Base-by-base conservation (phyloP, 148 eudicot genomes). In the Cornus kousa region DNA sequence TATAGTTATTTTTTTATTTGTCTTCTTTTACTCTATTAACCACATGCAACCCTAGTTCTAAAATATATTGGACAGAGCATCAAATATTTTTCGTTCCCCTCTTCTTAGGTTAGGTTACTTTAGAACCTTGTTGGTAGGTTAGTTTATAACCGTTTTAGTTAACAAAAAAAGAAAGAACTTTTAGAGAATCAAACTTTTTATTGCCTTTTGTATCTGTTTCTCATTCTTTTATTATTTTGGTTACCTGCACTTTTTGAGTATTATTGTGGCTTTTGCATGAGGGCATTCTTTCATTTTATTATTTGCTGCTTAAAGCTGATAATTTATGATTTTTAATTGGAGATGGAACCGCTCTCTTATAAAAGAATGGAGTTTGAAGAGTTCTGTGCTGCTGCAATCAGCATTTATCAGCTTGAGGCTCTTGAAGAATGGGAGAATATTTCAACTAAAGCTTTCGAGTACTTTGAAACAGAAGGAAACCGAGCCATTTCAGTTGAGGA, bases 331-430 rank as follows among this genome's bases (percentile, higher is more conserved):
- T 53, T 48, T 53, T 14, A 53, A 12, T 53, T 53, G 59, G 17
- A 92, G 97, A 90, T 92, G 94, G 94, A 85, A 43, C 87, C 90
- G 39, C 84, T 92, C 70, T 82, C 91, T 50, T 76, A 81, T 77
- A 87, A 87, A 74, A 89, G 80, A 83, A 86, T 92, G 88, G 92
- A 89, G 80, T 89, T 92, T 57, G 89, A 86, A 59, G 97, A 92
- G 83, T 92, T 90, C 55, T 89, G 94, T 85, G 91, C 85, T 43
- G 97, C 97, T 59, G 87, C 94, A 59, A 84, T 83, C 66, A 92
- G 94, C 86, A 87, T 88, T 71, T 89, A 92, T 80, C 97, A 92
- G 82, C 79, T 92, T 23, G 97, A 92, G 86, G 97, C 94, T 79
- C 90, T 87, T 67, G 91, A 90, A 72, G 78, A 74, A 39, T 92